Evolutionary conservation across 495 filamentous ascomycete species (phyloP), one percentile per base, ranked within the genome.

Genomic region (Penicillium canariense): DNA sequence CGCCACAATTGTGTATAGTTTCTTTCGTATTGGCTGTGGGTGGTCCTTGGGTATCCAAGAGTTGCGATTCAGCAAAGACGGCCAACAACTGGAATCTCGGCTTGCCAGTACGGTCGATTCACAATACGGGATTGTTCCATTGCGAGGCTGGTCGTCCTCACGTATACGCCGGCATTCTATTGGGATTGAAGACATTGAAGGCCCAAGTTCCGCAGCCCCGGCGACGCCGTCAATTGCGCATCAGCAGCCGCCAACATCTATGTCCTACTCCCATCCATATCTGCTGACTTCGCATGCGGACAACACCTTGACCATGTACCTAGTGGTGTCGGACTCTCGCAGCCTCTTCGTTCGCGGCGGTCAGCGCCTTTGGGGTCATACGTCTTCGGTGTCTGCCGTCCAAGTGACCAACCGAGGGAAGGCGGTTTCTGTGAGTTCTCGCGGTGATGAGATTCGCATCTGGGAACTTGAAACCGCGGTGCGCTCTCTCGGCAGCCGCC

Each of bases 11-110:
- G 93, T 93, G 5, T 97, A 96, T 69, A 86, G 73, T 36, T 78
- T 78, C 57, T 73, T 65, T 45, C 75, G 74, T n/a, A 64, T 75
- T 55, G 71, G 75, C 20, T 74, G 72, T 45, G 91, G 91, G 15
- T 98, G 91, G 90, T 89, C 89, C 8, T 78, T 96, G 9, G 92
- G 91, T 1, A 82, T 97, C 17, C 94, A 98, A 71, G 93, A 97
- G 66, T 67, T 96, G 20, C 85, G 86, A 22, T 77, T 96, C 22
- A 67, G 71, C 44, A 72, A 58, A 54, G 66, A 62, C 31, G 85
- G 83, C 6, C 67, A 77, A 26, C 77, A 86, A 35, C 62, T 80
- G 28, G 72, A 73, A 22, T 83, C 85, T 11, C 77, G 85, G 25
- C 67, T 89, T 49, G 75, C 73, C 14, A 77, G 69, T 26, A 78